Evolutionary conservation across 2,329 filamentous ascomycete genomes (phyloP), one percentile per base, ranked within the genome.

Genomic region (Penicillium sp.): DNA sequence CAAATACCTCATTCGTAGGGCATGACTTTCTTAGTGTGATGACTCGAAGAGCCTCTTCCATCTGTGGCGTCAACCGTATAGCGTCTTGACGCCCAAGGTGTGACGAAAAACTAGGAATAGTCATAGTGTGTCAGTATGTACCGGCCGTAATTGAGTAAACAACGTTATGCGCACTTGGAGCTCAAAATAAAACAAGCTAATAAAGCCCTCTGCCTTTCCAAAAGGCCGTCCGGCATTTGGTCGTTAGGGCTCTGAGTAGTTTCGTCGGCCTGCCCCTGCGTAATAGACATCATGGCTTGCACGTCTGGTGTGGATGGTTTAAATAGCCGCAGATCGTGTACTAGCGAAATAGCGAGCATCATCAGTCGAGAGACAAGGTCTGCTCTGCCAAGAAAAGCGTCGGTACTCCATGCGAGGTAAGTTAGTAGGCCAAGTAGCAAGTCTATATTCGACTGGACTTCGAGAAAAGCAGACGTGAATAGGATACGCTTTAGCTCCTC

Each of bases 361-460:
- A 73, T 73, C 13, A 77, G 62, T 10, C 72, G 70, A 32, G 72
- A 74, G 2, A 73, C 18, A 24, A 66, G 65, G 51, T 66, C 63
- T 53, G 66, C 61, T 37, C 64, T 56, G 11, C 66, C 66, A n/a
- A 73, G 69, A 48, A 74, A 71, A 10, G 64, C 51, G 31, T 75
- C 71, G 20, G 65, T 71, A 54, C 73, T 72, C 74, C 74, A 76
- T 46, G 72, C 62, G 32, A 75, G 50, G 54, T 72, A 77, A 1
- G 69, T 73, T n/a, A 77, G 58, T 18, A 74, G 18, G 7, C 69
- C 69, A 13, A 74, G 66, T 5, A 77, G 65, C 44, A 76, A 52
- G 55, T 77, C 74, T 3, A 75, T 70, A 50, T 55, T 69, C 38
- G 67, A 69, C 50, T 71, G 57, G 18, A 65, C 63, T 29, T 69